Evolutionary conservation across 495 filamentous ascomycete species (phyloP).

Genomic region (Aspergillus asperescens): DNA sequence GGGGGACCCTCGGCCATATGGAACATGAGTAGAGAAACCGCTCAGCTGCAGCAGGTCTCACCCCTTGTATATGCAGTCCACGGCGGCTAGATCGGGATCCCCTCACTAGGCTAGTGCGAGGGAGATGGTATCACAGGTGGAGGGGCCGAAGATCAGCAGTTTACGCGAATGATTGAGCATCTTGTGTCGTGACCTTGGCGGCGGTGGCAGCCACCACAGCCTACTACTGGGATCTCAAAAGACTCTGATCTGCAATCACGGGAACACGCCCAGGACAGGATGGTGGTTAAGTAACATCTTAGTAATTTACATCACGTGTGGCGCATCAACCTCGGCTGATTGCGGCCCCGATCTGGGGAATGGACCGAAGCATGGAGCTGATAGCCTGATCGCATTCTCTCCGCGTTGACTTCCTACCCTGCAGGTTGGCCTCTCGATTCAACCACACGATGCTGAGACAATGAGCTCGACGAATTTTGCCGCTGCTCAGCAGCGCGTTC

Average conservation of each 20-base stretch:
- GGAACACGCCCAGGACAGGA: too few relatives aligned
- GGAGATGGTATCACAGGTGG: background rate
- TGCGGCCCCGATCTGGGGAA: conserved; percentile 28
- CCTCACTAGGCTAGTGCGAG: background rate
- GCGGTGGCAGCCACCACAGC: too few relatives aligned
- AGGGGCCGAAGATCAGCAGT: background rate
- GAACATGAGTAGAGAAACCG: too few relatives aligned
- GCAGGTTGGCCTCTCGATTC: background rate
- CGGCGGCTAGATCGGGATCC: too few relatives aligned
- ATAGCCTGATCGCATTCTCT: background rate
- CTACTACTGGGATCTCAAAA: too few relatives aligned
- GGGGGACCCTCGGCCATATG: background rate
- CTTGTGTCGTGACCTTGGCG: conserved; percentile 9
- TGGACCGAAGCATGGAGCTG: conserved; percentile 16
- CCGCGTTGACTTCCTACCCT: background rate
- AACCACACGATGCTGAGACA: conserved; percentile 35
- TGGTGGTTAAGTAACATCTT: too few relatives aligned
- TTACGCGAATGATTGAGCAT: background rate
- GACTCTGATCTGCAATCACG: too few relatives aligned
- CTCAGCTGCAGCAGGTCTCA: too few relatives aligned
- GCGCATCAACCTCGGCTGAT: conserved; percentile 30
- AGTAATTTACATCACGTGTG: conserved; percentile 27
- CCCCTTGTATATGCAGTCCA: background rate
- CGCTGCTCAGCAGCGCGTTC: conserved; percentile 76
- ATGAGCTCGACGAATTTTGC: conserved; percentile 79